Evolutionary conservation across 768 basidiomycete genomes (phyloP).

Genomic region (Boletus barrowsii): DNA sequence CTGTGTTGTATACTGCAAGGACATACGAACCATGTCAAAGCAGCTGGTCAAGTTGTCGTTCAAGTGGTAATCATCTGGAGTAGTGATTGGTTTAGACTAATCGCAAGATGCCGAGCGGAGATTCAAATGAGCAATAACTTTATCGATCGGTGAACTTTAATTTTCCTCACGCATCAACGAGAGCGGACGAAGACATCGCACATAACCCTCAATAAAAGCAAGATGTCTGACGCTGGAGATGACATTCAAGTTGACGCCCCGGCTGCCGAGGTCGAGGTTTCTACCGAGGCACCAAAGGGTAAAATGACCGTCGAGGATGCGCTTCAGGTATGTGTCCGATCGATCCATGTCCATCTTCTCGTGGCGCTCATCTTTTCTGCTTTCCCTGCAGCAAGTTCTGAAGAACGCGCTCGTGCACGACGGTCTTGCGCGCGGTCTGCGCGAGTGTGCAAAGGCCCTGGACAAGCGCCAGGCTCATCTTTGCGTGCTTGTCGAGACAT

Average conservation of each 20-base stretch:
- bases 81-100: not conserved
- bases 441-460: constrained; percentile 95
- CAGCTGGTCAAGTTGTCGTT: not conserved
- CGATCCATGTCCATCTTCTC: not conserved
- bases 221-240: constrained; percentile 99
- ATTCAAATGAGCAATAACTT: constrained; percentile 38
- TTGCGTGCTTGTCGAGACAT: constrained; percentile 98
- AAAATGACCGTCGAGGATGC: constrained; percentile 96
- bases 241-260: constrained; percentile 74
- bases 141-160: constrained; percentile 44
- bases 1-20: not conserved
- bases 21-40: constrained; percentile 29
- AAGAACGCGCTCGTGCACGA: constrained; percentile 99
- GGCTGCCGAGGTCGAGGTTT: constrained; percentile 71
- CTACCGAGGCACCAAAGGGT: constrained; percentile 88
- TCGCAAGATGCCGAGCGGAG: constrained; percentile 55
- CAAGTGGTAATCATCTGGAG: too few relatives aligned
- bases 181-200: constrained; percentile 89
- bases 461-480: constrained; percentile 99
- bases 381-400: constrained; percentile 76
- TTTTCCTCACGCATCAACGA: constrained; percentile 77
- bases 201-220: constrained; percentile 31
- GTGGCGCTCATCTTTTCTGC: constrained; percentile 13
- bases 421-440: constrained; percentile 95
- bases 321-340: constrained; percentile 59